Evolutionary conservation across 2,329 filamentous ascomycete genomes (phyloP), one percentile per base, ranked within the genome.

Genomic region (Fusarium sp.): DNA sequence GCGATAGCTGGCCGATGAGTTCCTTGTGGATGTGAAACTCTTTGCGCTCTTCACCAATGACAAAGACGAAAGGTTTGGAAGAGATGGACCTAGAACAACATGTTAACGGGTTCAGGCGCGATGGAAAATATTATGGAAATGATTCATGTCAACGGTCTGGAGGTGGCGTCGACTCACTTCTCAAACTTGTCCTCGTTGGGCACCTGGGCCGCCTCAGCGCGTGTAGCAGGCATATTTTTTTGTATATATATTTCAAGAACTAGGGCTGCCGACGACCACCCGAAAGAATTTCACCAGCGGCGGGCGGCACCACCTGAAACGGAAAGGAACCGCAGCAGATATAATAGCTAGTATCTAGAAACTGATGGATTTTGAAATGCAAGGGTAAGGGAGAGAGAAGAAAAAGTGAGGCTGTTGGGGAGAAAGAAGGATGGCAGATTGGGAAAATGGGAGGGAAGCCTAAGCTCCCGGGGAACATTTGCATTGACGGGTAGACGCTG

Each of bases 1-100:
- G 69, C 3, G 77, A 79, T 3, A 77, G 62, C 31, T 69, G 64
- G 6, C 66, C 73, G 62, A 79, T 64, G 29, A 77, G 38, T 24
- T 76, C 75, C 52, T 70, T 73, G 72, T 79, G 77, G 16, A 79
- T 34, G 47, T 74, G 71, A 57, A 77, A 79, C 64, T 79, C 75
- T 24, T 74, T 77, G 47, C 58, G 62, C 22, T 76, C 69, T 35
- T 64, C 22, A 40, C 76, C 76, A 18, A 79, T 57, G 47, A 77
- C 54, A 58, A 79, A 78, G 59, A 76, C 37, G 52, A 79, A 79
- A 2, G 77, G 76, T 29, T 73, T 77, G 27, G 77, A 79, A 29
- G 75, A 62, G 56, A 78, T 71, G 22, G 74, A 73, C 20, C 76
- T 78, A 40, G 16, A 27, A 10, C 9, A 29, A 22, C 45, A 22